A percentile compares a stretch with the other conserved stretches of the same genome.
Conservation (phyloP, 768 basidiomycete species). For the Dacryopinax spathularia region DNA sequence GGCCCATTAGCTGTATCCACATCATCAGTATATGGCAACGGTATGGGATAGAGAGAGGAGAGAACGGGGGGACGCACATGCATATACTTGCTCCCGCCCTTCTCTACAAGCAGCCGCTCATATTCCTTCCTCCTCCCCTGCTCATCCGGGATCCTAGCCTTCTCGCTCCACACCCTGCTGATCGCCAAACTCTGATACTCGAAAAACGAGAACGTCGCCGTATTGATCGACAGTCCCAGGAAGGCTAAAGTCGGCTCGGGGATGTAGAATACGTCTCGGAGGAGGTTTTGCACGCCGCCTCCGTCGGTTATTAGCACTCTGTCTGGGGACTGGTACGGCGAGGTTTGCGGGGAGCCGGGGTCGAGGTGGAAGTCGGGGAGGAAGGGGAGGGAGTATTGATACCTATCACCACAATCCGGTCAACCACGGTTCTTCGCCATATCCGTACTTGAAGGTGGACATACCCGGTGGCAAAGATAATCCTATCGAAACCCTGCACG, state of each 20-base stretch:
- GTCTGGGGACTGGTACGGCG: neutral
- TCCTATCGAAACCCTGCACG: conserved; percentile 24
- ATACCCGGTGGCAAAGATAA: conserved; percentile 18
- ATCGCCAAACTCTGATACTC: conserved; percentile 17
- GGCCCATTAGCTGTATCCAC: conserved; percentile 10
- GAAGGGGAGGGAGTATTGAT: conserved; percentile 18
- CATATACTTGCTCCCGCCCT: conserved; percentile 12
- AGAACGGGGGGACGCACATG: conserved; percentile 3
- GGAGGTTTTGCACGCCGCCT: conserved; percentile 13
- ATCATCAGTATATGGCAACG: neutral
- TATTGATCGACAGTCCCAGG: conserved; percentile 16
- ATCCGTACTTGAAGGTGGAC: conserved; percentile 1
- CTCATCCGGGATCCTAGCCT: conserved; percentile 12
- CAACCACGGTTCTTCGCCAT: too few relatives aligned
- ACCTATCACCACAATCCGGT: conserved; percentile 5
- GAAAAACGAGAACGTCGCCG: conserved; percentile 16
- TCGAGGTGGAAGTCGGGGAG: conserved; percentile 15
- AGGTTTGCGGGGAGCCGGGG: neutral
- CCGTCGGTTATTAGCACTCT: conserved; percentile 13
- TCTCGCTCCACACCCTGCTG: conserved; percentile 12
- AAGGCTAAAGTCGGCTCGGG: conserved; percentile 18
- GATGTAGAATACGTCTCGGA: conserved; percentile 18
- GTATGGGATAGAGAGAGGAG: neutral
- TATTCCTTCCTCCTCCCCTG: conserved; percentile 6
- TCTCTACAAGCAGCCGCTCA: neutral